Evolutionary conservation across 805 yeast species (phyloP).

Genomic region (Debaryomyces castellii): DNA sequence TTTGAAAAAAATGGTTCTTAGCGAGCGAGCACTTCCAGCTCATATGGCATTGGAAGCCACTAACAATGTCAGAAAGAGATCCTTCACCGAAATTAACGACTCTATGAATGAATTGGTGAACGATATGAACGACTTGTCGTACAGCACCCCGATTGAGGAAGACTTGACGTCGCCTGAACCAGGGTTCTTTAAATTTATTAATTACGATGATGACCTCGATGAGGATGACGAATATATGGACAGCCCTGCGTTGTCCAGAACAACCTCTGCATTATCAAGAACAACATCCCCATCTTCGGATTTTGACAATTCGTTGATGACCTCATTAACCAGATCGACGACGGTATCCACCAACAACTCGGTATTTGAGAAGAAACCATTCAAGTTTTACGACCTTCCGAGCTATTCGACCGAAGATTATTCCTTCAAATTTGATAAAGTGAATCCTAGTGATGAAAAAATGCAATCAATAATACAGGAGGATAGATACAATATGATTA

Average conservation of each 20-base stretch:
- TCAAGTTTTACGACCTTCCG: constrained; percentile 34
- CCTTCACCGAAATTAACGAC: constrained; percentile 19
- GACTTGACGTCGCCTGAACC: constrained; percentile 7
- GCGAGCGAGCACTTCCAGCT: constrained; percentile 8
- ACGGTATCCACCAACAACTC: constrained; percentile 37
- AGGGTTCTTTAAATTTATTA: constrained; percentile 22
- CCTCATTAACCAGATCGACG: constrained; percentile 40
- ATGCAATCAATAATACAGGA: constrained; percentile 24
- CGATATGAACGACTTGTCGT: constrained; percentile 27
- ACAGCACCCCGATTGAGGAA: constrained; percentile 13
- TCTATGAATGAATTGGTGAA: constrained; percentile 26
- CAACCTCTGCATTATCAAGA: constrained; percentile 40
- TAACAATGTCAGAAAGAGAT: constrained; percentile 14
- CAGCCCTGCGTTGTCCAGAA: constrained; percentile 33
- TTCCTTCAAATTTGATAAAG: constrained; percentile 19
- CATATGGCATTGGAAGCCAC: constrained; percentile 7
- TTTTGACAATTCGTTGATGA: constrained; percentile 35
- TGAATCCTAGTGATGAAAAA: constrained; percentile 15
- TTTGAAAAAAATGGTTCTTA: constrained; percentile 29
- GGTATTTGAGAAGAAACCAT: constrained; percentile 11
- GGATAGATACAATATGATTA: constrained; percentile 41
- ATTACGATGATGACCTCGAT: constrained; percentile 16
- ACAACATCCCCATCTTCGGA: constrained; percentile 38
- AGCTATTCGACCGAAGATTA: constrained; percentile 19
- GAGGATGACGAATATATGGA: constrained; percentile 19